Evolutionary conservation across 305 asterid genomes (phyloP).

Genomic region (Fraxinus nigra): DNA sequence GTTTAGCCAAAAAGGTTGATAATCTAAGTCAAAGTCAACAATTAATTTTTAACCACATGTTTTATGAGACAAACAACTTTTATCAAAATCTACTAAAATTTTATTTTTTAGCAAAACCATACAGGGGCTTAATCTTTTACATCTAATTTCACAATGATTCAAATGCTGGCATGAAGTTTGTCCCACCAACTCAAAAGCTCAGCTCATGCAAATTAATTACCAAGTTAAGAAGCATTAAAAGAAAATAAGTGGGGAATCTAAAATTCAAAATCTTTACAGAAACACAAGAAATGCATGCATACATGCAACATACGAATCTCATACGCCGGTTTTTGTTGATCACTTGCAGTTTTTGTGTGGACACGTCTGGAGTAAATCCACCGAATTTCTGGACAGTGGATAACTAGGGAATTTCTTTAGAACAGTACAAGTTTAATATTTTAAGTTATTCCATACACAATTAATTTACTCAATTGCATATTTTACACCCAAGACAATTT

Average conservation of each 20-base stretch:
- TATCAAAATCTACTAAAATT: not conserved
- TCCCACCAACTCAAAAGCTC: not conserved
- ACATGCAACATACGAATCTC: not conserved
- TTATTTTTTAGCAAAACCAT: not conserved
- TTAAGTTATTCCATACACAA: not conserved
- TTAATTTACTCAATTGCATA: not conserved
- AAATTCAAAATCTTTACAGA: not conserved
- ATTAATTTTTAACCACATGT: not conserved
- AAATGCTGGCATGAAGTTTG: not conserved
- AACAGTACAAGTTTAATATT: not conserved
- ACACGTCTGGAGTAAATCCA: not conserved
- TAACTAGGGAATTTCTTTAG: not conserved
- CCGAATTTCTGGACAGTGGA: not conserved
- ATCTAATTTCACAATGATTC: not conserved
- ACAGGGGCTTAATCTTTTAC: not conserved
- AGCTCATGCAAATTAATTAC: not conserved
- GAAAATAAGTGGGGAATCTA: not conserved
- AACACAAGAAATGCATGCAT: not conserved
- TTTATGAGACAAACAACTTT: not conserved
- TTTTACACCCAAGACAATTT: not conserved
- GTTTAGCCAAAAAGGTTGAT: not conserved
- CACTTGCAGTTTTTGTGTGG: not conserved
- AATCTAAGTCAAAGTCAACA: not conserved
- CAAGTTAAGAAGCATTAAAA: not conserved
- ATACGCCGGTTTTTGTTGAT: not conserved